phyloP scores from a whole-genome alignment of 805 yeast species.

The Metschnikowia corniflorae region DNA sequence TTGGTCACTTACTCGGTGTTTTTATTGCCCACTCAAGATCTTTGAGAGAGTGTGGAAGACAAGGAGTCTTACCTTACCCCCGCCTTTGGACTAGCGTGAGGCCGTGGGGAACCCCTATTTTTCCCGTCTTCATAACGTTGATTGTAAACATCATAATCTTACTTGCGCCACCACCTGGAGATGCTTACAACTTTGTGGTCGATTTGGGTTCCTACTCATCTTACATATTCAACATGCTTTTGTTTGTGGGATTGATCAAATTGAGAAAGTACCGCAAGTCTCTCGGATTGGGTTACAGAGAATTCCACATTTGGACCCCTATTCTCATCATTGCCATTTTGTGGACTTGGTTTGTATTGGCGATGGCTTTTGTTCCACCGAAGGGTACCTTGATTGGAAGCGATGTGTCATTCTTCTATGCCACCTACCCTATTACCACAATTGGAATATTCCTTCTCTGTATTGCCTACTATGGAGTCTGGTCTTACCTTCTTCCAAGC shows the following conservation, averaged over 20 bases:
- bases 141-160: constrained; percentile 25
- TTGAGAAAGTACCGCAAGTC: constrained; percentile 30
- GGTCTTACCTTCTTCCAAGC: constrained; percentile 35
- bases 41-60: constrained; percentile 33
- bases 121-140: constrained; percentile 24
- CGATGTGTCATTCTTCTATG: constrained; percentile 42
- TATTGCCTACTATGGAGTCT: constrained; percentile 31
- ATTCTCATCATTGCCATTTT: constrained; percentile 29
- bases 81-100: constrained; percentile 27
- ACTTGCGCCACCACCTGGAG: constrained; percentile 35
- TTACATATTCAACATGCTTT: constrained; percentile 27
- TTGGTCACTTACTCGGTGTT: constrained; percentile 29
- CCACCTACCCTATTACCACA: constrained; percentile 38
- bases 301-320: constrained; percentile 21
- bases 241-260: constrained; percentile 26
- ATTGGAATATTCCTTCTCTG: constrained; percentile 33
- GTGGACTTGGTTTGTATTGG: constrained; percentile 36
- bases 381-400: constrained; percentile 36
- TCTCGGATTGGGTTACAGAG: constrained; percentile 15
- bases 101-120: constrained; percentile 31
- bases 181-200: constrained; percentile 31
- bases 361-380: constrained; percentile 43
- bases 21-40: constrained; percentile 29
- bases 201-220: constrained; percentile 29
- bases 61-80: constrained; percentile 31